Evolutionary conservation across 768 basidiomycete species (phyloP).

Genomic region (Leucogyrophana mollusca): DNA sequence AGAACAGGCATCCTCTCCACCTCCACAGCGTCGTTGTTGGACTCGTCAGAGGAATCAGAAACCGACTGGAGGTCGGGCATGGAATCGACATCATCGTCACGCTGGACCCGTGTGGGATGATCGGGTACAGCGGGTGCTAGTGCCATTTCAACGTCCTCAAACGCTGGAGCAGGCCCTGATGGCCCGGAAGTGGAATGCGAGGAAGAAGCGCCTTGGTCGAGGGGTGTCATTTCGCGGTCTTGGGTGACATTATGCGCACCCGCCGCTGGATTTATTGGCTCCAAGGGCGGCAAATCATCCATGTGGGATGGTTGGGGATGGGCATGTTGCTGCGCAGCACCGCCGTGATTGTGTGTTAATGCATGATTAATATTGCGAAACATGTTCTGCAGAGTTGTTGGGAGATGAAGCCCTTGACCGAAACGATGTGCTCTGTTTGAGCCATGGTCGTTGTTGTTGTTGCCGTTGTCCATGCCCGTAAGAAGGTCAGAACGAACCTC

Average conservation of each 20-base stretch:
- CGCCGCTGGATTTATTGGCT: constrained; percentile 5
- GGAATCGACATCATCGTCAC: constrained; percentile 33
- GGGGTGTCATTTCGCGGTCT: constrained; percentile 3
- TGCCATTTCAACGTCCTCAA: constrained; percentile 8
- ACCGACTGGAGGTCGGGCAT: constrained; percentile 43
- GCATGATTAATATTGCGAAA: constrained; percentile 32
- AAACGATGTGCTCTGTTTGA: constrained; percentile 11
- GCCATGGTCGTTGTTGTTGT: constrained; percentile 10
- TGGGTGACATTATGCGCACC: neutral
- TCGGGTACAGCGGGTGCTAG: neutral
- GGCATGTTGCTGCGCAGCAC: constrained; percentile 1
- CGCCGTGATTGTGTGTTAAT: constrained; percentile 13
- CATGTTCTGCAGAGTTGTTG: constrained; percentile 26
- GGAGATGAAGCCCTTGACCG: constrained; percentile 18
- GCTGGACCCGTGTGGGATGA: constrained; percentile 3
- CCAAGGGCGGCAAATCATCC: constrained; percentile 3
- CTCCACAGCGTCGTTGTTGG: constrained; percentile 27
- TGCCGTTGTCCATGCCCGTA: constrained; percentile 7
- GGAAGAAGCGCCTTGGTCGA: constrained; percentile 6
- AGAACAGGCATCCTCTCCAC: constrained; percentile 24
- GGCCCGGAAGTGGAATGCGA: neutral
- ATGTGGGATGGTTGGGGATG: neutral
- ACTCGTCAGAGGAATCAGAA: constrained; percentile 37
- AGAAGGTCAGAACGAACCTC: neutral
- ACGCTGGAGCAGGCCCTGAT: constrained; percentile 3